Percentiles rank a stretch among this genome's conserved stretches.
Evolutionary conservation across 148 eudicot genomes (phyloP).

Genomic region (Hydrangea macrophylla): DNA sequence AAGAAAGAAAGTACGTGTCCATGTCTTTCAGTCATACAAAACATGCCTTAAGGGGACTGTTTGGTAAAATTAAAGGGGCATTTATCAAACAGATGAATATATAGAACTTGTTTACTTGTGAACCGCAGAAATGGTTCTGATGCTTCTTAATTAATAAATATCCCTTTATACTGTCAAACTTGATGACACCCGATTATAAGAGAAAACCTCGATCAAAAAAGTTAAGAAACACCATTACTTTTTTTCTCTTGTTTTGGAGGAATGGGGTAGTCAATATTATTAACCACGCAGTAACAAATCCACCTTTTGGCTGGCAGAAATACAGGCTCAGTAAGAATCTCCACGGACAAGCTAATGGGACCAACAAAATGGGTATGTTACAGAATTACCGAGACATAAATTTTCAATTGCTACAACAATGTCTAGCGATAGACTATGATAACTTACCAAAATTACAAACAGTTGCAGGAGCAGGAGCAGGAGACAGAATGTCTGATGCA

Average conservation of each 20-base stretch:
- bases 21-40: not conserved
- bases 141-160: too few relatives aligned
- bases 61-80: too few relatives aligned
- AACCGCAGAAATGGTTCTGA: too few relatives aligned
- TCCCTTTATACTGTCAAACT: too few relatives aligned
- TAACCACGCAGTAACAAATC: not conserved
- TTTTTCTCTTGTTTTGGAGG: not conserved
- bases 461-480: slow-evolving; percentile 42
- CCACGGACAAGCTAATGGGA: slow-evolving; percentile 58
- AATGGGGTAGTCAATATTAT: not conserved
- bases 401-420: not conserved
- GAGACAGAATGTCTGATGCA: slow-evolving; percentile 45
- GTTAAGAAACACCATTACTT: slow-evolving; percentile 1
- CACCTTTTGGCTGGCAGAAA: slow-evolving; percentile 49
- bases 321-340: slow-evolving; percentile 88
- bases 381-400: not conserved
- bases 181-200: not conserved
- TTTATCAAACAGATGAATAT: too few relatives aligned
- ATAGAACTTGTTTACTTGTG: too few relatives aligned
- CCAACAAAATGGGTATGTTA: slow-evolving; percentile 55
- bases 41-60: not conserved
- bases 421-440: not conserved
- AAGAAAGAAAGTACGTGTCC: not conserved
- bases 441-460: slow-evolving; percentile 10
- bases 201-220: not conserved